These are phyloP conservation scores for Avena sativa DNA, from an alignment of 176 grass and related monocot species.

Conservation along the genomic window DNA sequence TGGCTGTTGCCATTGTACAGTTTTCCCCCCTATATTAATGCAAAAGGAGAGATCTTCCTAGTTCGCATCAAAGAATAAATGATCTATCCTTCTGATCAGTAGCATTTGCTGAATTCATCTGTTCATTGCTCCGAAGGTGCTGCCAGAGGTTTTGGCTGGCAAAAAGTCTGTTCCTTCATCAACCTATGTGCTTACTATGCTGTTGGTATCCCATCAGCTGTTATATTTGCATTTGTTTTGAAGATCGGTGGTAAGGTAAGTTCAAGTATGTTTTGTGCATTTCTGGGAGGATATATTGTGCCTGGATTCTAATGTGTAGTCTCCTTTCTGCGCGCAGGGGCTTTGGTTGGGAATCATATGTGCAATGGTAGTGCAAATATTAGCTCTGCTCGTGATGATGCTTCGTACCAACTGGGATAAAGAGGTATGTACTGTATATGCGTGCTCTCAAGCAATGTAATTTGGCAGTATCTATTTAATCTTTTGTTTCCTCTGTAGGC, in stretches of 20 bases:
- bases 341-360: conserved; percentile 94
- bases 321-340: conserved; percentile 47
- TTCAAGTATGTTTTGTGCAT: conserved; percentile 7
- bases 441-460: conserved; percentile 16
- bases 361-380: conserved; percentile 76
- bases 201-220: conserved; percentile 76
- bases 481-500: conserved; percentile 42
- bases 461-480: background rate
- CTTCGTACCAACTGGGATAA: conserved; percentile 71
- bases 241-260: conserved; percentile 76
- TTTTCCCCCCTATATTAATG: too few species aligned
- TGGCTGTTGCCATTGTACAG: too few species aligned
- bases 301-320: background rate
- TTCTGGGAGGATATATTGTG: conserved; percentile 4
- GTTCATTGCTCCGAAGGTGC: conserved; percentile 56
- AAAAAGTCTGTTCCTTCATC: conserved; percentile 83
- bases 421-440: conserved; percentile 44
- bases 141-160: conserved; percentile 92
- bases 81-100: background rate
- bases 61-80: background rate
- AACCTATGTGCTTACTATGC: conserved; percentile 86
- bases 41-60: too few species aligned
- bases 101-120: background rate
- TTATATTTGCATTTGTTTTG: conserved; percentile 78
- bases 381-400: conserved; percentile 64